A percentile compares a stretch with the other conserved stretches of the same genome.
These are phyloP conservation scores for Pichia sp. DNA, from an alignment of 1,139 yeast genomes.

Conservation along the genomic window DNA sequence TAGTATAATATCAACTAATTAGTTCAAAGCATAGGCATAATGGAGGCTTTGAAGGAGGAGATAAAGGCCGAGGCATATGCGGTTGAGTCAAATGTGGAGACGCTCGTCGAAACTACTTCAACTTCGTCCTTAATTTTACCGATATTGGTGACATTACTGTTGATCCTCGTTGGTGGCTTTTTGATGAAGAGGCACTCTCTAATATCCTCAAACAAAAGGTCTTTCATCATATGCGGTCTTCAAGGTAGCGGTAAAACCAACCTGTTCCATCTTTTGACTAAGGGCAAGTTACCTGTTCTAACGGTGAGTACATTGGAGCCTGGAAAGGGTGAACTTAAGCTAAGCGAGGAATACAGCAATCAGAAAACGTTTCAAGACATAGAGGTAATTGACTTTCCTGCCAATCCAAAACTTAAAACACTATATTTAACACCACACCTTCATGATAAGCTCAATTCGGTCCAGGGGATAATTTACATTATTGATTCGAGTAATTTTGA, in stretches of 20 bases:
- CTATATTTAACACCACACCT: constrained; percentile 37
- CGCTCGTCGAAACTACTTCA: constrained; percentile 1
- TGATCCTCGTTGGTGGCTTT: constrained; percentile 23
- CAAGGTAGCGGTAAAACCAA: constrained; percentile 73
- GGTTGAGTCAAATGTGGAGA: constrained; percentile 8
- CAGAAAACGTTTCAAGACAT: constrained; percentile 33
- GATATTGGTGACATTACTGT: constrained; percentile 22
- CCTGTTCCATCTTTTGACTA: constrained; percentile 42
- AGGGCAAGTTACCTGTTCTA: constrained; percentile 28
- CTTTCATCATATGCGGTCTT: constrained; percentile 70
- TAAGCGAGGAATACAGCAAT: constrained; percentile 21
- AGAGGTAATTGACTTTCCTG: constrained; percentile 77
- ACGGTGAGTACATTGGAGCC: constrained; percentile 47
- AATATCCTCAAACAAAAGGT: constrained; percentile 36
- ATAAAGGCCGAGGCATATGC: constrained; percentile 1
- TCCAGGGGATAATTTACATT: constrained; percentile 66
- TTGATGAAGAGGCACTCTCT: constrained; percentile 23
- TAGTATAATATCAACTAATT: neutral
- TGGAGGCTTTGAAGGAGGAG: constrained; percentile 3
- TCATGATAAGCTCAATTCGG: constrained; percentile 41
- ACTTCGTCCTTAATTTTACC: constrained; percentile 18
- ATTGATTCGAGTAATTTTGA: constrained; percentile 56
- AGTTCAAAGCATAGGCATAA: neutral
- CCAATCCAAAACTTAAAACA: constrained; percentile 68
- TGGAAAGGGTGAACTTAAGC: constrained; percentile 34